Evolutionary conservation across 2,329 filamentous ascomycete genomes (phyloP), one percentile per base, ranked within the genome.

Genomic region (Fusarium mangiferae): DNA sequence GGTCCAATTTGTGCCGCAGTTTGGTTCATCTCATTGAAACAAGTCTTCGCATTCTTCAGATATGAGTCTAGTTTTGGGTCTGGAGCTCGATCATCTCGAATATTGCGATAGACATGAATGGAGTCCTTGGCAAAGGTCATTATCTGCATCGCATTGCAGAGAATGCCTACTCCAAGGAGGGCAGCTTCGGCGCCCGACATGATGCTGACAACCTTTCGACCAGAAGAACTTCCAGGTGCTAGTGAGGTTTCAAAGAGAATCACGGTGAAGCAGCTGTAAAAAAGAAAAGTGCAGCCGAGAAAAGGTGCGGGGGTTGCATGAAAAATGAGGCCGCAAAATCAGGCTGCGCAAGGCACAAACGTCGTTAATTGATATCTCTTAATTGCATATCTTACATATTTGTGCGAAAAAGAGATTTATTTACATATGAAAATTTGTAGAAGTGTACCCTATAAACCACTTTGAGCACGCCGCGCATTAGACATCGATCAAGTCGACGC

Each of bases 71-170:
- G 5, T 0, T 35, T 45, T 7, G 30, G 54, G 18, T 57, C 54
- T 6, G 54, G 39, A n/a, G 54, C 18, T 36, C 41, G 54, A 2
- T 30, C 54, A 17, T 57, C 54, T 0, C 41, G 39, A 8, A 57
- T 13, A 13, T 57, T 45, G 6, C 41, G 54, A 36, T 57, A 57
- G 13, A 36, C 54, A 6, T 57, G 39, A 2, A 57, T n/a, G 8
- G 41, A 24, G 14, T 57, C 54, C 24, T 35, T 33, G 13, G 28
- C 39, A 3, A 57, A 57, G 9, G 54, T 57, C 6, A 57, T 4
- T 13, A 57, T 57, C 13, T 57, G 54, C 54, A 57, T 57, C 10
- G 41, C 30, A 22, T 57, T 57, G 54, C 54, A 57, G 13, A 45
- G 54, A 22, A 57, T 57, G 4, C 54, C 41, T 4, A 57, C 54